A percentile compares a stretch with the other conserved stretches of the same genome.
These are phyloP conservation scores for Lodderomyces parapsilosis DNA, from an alignment of 1,139 yeast species.

Conservation along the genomic window DNA sequence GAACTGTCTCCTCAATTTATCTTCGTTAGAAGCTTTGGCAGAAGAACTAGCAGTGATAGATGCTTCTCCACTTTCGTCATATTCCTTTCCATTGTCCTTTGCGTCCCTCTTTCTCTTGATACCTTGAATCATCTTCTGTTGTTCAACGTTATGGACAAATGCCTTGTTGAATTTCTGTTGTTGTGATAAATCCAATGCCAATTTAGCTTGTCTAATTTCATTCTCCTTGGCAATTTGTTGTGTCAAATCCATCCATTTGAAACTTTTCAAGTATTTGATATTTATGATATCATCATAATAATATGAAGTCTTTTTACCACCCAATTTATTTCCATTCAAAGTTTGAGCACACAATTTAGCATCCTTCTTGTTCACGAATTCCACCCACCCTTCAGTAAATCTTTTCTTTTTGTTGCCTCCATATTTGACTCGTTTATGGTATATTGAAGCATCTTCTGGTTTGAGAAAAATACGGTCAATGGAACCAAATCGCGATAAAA, in stretches of 20 bases:
- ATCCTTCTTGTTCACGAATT: slow-evolving; percentile 75
- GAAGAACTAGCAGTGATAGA: not conserved
- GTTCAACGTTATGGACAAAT: slow-evolving; percentile 81
- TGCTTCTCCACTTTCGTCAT: slow-evolving; percentile 13
- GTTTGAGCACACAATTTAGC: slow-evolving; percentile 89
- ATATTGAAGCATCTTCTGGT: slow-evolving; percentile 72
- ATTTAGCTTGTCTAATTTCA: slow-evolving; percentile 82
- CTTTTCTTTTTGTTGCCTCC: slow-evolving; percentile 94
- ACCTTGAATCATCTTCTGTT: slow-evolving; percentile 73
- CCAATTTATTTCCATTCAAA: slow-evolving; percentile 82
- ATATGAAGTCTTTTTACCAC: slow-evolving; percentile 90
- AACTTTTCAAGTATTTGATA: slow-evolving; percentile 83
- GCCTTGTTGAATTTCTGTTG: slow-evolving; percentile 84
- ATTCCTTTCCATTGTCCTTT: slow-evolving; percentile 19
- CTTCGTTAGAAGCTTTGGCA: slow-evolving; percentile 18
- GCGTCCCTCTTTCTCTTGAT: slow-evolving; percentile 56
- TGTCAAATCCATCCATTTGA: slow-evolving; percentile 93
- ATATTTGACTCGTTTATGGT: slow-evolving; percentile 69
- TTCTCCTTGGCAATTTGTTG: slow-evolving; percentile 91
- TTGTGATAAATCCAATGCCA: slow-evolving; percentile 84
- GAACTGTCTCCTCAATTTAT: slow-evolving; percentile 51
- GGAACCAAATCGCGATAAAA: slow-evolving; percentile 78
- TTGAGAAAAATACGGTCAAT: slow-evolving; percentile 82
- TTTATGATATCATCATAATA: slow-evolving; percentile 94
- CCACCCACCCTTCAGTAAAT: slow-evolving; percentile 97